A percentile compares a stretch with the other conserved stretches of the same genome.
Evolutionary conservation across 2,329 filamentous ascomycete genomes (phyloP).

Genomic region (Pyricularia sp.): DNA sequence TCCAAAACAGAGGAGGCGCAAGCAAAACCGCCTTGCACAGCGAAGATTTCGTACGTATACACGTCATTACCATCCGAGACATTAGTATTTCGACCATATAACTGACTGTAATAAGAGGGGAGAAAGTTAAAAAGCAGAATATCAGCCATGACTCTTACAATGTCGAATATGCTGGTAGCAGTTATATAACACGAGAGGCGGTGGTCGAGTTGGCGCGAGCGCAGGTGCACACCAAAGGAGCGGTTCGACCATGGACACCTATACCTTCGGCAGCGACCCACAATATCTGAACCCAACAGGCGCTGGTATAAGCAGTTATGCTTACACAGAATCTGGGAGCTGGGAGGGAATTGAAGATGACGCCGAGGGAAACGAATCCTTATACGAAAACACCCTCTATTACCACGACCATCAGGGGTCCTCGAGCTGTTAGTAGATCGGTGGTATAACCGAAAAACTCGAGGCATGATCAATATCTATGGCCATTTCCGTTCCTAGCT

Average conservation of each 20-base stretch:
- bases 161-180: slow-evolving; percentile 50
- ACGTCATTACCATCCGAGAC: background rate
- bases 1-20: slow-evolving; percentile 60
- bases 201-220: slow-evolving; percentile 20
- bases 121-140: slow-evolving; percentile 59
- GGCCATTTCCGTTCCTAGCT: background rate
- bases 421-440: background rate
- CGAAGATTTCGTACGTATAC: slow-evolving; percentile 59
- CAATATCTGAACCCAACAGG: background rate
- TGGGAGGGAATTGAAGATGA: background rate
- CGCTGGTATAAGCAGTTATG: background rate
- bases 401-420: slow-evolving; percentile 11
- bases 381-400: slow-evolving; percentile 4
- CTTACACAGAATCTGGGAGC: background rate
- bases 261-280: background rate
- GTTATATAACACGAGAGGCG: slow-evolving; percentile 43
- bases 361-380: slow-evolving; percentile 10
- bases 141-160: slow-evolving; percentile 55
- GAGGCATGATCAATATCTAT: background rate
- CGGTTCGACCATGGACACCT: slow-evolving; percentile 19
- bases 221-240: slow-evolving; percentile 19
- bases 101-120: slow-evolving; percentile 36
- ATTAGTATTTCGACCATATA: background rate
- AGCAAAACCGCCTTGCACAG: slow-evolving; percentile 69
- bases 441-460: background rate